phyloP scores from a whole-genome alignment of 2,329 filamentous ascomycete species.

The Pestalotiopsis sp. region DNA sequence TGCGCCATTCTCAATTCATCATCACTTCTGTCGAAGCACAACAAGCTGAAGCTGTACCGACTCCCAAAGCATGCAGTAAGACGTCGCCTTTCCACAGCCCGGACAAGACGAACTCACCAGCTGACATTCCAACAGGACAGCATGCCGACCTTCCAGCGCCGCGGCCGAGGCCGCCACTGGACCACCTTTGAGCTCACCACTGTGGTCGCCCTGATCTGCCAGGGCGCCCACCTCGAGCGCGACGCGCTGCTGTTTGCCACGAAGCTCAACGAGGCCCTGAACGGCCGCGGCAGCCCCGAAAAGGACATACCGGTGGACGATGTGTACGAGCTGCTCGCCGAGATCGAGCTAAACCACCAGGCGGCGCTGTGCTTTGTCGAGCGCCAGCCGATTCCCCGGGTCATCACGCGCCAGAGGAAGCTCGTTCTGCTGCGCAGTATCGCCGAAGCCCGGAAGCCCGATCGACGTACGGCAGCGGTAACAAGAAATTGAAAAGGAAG shows the following conservation, averaged over 20 bases:
- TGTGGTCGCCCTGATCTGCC: slow-evolving; percentile 31
- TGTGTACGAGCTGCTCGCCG: slow-evolving; percentile 29
- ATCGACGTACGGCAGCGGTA: no score
- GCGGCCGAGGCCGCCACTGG: slow-evolving; percentile 26
- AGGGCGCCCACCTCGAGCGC: slow-evolving; percentile 20
- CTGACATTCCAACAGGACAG: background rate
- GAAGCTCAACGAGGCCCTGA: slow-evolving; percentile 31
- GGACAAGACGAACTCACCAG: background rate
- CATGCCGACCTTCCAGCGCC: background rate
- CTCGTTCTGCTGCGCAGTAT: slow-evolving; percentile 25
- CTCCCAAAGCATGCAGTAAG: background rate
- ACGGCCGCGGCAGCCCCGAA: slow-evolving; percentile 19
- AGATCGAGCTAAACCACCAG: slow-evolving; percentile 24
- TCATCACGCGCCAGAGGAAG: slow-evolving; percentile 29
- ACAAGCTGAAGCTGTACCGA: no score
- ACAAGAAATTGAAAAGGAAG: no score
- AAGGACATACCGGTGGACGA: slow-evolving; percentile 26
- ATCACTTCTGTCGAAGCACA: no score
- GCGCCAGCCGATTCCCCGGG: slow-evolving; percentile 17
- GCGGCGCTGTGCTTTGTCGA: slow-evolving; percentile 28
- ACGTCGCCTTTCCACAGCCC: background rate
- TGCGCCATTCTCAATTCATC: no score
- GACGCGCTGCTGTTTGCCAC: slow-evolving; percentile 24
- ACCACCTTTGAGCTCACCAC: slow-evolving; percentile 27
- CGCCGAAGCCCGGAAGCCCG: no score